Percentiles rank a stretch among this genome's conserved stretches.
These are phyloP conservation scores for Tinospora cordifolia DNA, from an alignment of 164 flowering plant genomes.

Conservation along the genomic window DNA sequence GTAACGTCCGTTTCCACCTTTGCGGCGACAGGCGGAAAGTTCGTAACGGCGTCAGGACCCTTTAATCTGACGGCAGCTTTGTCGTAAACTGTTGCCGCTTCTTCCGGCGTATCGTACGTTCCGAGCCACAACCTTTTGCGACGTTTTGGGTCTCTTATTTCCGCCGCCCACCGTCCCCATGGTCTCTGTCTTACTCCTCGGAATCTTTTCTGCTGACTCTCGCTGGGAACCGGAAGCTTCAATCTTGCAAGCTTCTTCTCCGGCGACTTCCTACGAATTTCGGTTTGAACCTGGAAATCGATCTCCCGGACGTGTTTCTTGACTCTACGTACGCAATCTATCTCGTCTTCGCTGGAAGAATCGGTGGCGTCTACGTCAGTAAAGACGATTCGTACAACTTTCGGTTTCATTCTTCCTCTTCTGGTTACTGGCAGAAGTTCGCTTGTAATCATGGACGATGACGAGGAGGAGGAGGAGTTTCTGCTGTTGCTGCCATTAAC, in stretches of 20 bases:
- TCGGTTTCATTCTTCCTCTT: background rate
- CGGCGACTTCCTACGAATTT: background rate
- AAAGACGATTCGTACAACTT: constrained; percentile 30
- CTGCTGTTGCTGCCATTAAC: background rate
- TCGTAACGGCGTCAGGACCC: constrained; percentile 57
- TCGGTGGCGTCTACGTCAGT: constrained; percentile 56
- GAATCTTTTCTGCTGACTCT: constrained; percentile 9
- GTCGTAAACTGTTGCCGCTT: constrained; percentile 62
- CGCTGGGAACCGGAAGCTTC: constrained; percentile 3
- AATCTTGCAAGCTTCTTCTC: constrained; percentile 9
- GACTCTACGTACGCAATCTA: constrained; percentile 26
- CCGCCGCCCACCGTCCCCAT: constrained; percentile 77
- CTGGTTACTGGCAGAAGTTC: too few relatives aligned
- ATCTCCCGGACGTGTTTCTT: constrained; percentile 40
- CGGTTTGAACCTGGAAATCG: constrained; percentile 14
- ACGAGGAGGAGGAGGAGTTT: background rate
- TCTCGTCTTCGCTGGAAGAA: constrained; percentile 52
- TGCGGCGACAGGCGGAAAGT: constrained; percentile 28
- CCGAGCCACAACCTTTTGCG: constrained; percentile 67
- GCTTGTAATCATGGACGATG: background rate
- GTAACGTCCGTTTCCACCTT: background rate
- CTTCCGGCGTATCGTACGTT: constrained; percentile 62
- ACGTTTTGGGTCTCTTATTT: constrained; percentile 55
- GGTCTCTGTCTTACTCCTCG: constrained; percentile 62
- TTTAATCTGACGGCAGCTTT: constrained; percentile 46